phyloP scores from a whole-genome alignment of 805 yeast species.

The Metschnikowia aberdeeniae region DNA sequence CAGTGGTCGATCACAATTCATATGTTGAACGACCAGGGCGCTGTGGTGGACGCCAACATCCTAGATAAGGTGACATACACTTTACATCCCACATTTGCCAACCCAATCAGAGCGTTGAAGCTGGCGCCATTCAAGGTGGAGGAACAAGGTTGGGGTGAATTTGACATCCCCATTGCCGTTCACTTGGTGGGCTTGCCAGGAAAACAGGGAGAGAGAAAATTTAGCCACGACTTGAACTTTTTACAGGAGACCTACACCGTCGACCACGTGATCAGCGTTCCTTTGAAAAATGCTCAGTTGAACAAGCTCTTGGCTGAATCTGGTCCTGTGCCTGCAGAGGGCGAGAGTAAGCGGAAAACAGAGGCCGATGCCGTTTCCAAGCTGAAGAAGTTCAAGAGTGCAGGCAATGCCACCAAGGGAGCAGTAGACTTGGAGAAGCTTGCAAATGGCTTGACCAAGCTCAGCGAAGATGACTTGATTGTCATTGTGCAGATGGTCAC shows the following conservation, averaged over 20 bases:
- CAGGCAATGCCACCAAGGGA: slow-evolving; percentile 57
- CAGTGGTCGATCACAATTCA: slow-evolving; percentile 82
- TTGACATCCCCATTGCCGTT: slow-evolving; percentile 77
- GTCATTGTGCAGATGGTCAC: slow-evolving; percentile 97
- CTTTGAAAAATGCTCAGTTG: slow-evolving; percentile 66
- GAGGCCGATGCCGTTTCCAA: slow-evolving; percentile 30
- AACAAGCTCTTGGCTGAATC: slow-evolving; percentile 71
- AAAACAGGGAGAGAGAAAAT: slow-evolving; percentile 81
- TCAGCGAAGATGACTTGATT: slow-evolving; percentile 86
- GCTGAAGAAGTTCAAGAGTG: slow-evolving; percentile 49
- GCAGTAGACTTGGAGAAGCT: slow-evolving; percentile 82
- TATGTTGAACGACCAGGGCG: slow-evolving; percentile 73
- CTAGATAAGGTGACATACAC: slow-evolving; percentile 92
- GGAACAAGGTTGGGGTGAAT: slow-evolving; percentile 99
- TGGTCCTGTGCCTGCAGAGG: slow-evolving; percentile 68
- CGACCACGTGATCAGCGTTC: slow-evolving; percentile 75
- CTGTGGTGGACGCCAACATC: slow-evolving; percentile 78
- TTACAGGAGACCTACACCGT: slow-evolving; percentile 67
- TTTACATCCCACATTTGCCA: slow-evolving; percentile 90
- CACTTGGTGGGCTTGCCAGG: slow-evolving; percentile 61
- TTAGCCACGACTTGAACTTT: slow-evolving; percentile 88
- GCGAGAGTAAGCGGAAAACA: slow-evolving; percentile 34
- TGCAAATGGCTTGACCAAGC: slow-evolving; percentile 83
- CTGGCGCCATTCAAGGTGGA: slow-evolving; percentile 81
- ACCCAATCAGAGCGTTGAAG: slow-evolving; percentile 78